A percentile compares a stretch with the other conserved stretches of the same genome.
These are phyloP conservation scores for Saturnispora gosingensis DNA, from an alignment of 805 yeast genomes.

Conservation along the genomic window DNA sequence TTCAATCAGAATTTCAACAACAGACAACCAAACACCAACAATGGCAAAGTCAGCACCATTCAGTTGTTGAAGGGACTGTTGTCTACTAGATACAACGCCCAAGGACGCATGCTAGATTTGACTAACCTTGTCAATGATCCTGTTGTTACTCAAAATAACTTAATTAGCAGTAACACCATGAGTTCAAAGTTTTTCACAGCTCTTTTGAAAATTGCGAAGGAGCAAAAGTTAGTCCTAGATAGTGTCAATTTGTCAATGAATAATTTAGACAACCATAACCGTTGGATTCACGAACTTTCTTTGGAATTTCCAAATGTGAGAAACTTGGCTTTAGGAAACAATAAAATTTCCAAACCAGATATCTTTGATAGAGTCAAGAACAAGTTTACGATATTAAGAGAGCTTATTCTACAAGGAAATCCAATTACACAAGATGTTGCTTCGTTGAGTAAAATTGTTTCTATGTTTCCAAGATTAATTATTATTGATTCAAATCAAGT, in stretches of 20 bases:
- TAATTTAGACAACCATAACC: slow-evolving; percentile 49
- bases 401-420: slow-evolving; percentile 68
- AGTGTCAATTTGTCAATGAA: slow-evolving; percentile 66
- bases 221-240: slow-evolving; percentile 43
- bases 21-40: neutral
- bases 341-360: slow-evolving; percentile 50
- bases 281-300: slow-evolving; percentile 52
- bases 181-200: slow-evolving; percentile 84
- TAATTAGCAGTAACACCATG: slow-evolving; percentile 36
- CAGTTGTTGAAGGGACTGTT: slow-evolving; percentile 55
- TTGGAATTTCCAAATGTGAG: slow-evolving; percentile 64
- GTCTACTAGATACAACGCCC: slow-evolving; percentile 56
- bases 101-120: slow-evolving; percentile 58
- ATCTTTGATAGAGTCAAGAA: slow-evolving; percentile 67
- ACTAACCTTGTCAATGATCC: slow-evolving; percentile 56
- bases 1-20: slow-evolving; percentile 9
- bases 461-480: slow-evolving; percentile 69
- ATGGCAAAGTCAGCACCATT: slow-evolving; percentile 34
- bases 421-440: slow-evolving; percentile 43
- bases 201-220: slow-evolving; percentile 67
- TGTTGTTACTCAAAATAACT: slow-evolving; percentile 47
- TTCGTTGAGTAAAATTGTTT: slow-evolving; percentile 54
- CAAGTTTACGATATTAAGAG: slow-evolving; percentile 65
- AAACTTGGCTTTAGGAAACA: slow-evolving; percentile 74
- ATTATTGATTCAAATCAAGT: slow-evolving; percentile 71